A percentile compares a stretch with the other conserved stretches of the same genome.
Conservation (phyloP, 2,329 filamentous ascomycete species). For the Fusarium caatingaense region DNA sequence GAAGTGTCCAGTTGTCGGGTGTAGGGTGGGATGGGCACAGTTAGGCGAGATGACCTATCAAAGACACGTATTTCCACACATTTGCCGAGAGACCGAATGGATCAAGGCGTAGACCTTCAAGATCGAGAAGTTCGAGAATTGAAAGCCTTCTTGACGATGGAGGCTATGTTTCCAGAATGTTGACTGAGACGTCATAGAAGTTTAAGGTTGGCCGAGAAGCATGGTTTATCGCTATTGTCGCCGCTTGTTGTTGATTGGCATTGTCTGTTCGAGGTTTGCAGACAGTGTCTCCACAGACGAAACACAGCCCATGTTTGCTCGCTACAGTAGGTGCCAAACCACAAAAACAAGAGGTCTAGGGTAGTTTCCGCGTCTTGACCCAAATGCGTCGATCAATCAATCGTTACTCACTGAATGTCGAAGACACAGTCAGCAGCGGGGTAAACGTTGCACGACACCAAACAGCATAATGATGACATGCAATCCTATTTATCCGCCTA, state of each 20-base stretch:
- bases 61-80: accelerated
- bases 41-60: slow-evolving; percentile 11
- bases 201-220: background rate
- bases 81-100: background rate
- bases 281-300: too few relatives aligned
- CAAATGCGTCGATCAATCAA: too few relatives aligned
- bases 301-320: accelerated
- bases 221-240: too few relatives aligned
- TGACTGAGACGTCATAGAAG: accelerated
- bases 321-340: too few relatives aligned
- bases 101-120: background rate
- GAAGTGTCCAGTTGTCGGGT: background rate
- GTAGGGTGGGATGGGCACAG: background rate
- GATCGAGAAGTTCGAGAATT: background rate
- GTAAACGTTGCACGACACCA: background rate
- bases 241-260: too few relatives aligned
- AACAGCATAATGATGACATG: slow-evolving; percentile 10
- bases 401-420: too few relatives aligned
- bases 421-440: slow-evolving; percentile 6
- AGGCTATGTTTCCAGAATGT: background rate
- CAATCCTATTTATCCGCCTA: slow-evolving; percentile 15
- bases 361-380: too few relatives aligned
- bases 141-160: background rate
- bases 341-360: background rate
- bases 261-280: too few relatives aligned